Percentiles rank a stretch among this genome's conserved stretches.
Conservation (phyloP, 2,329 filamentous ascomycete genomes). For the Fusarium beomiforme region DNA sequence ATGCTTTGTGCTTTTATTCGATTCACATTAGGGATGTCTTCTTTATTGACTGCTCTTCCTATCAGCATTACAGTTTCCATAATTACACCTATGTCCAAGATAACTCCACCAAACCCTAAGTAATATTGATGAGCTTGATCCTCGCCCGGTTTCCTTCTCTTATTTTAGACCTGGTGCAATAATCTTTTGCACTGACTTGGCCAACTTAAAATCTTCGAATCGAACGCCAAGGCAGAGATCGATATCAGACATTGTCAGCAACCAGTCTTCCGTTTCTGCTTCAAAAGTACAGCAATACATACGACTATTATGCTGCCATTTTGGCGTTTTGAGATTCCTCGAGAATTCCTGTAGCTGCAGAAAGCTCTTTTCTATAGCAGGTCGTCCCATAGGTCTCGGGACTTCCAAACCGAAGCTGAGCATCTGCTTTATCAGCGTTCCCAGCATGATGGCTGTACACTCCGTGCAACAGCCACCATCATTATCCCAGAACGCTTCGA, state of each 20-base stretch:
- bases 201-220: background rate
- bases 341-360: accelerated
- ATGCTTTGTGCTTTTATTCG: too few species aligned
- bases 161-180: too few species aligned
- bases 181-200: too few species aligned
- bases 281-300: background rate
- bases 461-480: accelerated
- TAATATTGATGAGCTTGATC: too few species aligned
- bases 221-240: background rate
- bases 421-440: background rate
- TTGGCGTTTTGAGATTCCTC: background rate
- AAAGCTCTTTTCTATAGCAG: background rate
- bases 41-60: too few species aligned
- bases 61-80: too few species aligned
- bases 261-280: background rate
- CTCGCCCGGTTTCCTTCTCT: too few species aligned
- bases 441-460: background rate
- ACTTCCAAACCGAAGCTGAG: background rate
- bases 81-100: too few species aligned
- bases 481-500: background rate
- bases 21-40: too few species aligned
- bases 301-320: background rate
- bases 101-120: too few species aligned
- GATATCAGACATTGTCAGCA: accelerated
- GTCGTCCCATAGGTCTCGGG: background rate